Conservation (phyloP, 2,329 filamentous ascomycete species). For the Ophiostoma pallidulum region DNA sequence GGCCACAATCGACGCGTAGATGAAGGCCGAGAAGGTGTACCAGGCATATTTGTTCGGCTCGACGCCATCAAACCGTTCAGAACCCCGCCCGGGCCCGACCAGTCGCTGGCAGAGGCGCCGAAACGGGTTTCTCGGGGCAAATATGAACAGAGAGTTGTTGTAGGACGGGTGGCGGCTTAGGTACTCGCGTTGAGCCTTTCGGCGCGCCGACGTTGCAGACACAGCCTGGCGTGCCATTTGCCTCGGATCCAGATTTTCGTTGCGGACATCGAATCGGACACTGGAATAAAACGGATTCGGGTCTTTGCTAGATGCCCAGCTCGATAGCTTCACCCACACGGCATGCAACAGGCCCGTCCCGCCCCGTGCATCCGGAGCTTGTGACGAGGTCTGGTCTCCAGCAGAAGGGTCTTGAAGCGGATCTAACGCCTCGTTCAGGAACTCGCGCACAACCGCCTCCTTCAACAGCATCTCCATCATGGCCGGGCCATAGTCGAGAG, state of each 20-base stretch:
- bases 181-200: conserved; percentile 84
- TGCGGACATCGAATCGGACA: conserved; percentile 56
- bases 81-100: conserved; percentile 83
- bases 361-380: conserved; percentile 24
- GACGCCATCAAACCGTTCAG: conserved; percentile 78
- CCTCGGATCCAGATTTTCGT: conserved; percentile 73
- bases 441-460: conserved; percentile 89
- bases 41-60: conserved; percentile 82
- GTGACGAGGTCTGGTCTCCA: conserved; percentile 27
- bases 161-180: conserved; percentile 78
- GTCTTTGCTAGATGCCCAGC: conserved; percentile 54
- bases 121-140: conserved; percentile 67
- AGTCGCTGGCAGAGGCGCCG: conserved; percentile 78
- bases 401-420: conserved; percentile 29
- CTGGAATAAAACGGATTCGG: conserved; percentile 93
- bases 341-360: conserved; percentile 47
- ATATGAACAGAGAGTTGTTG: conserved; percentile 86
- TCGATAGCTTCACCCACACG: conserved; percentile 51
- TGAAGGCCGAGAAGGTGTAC: conserved; percentile 88
- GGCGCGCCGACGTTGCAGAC: conserved; percentile 69
- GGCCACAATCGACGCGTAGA: conserved; percentile 86
- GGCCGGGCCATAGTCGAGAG: conserved; percentile 82
- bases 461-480: conserved; percentile 95
- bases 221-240: conserved; percentile 88
- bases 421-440: conserved; percentile 66